Evolutionary conservation across 1,139 yeast species (phyloP).

Genomic region (Yamadazyma sp.): DNA sequence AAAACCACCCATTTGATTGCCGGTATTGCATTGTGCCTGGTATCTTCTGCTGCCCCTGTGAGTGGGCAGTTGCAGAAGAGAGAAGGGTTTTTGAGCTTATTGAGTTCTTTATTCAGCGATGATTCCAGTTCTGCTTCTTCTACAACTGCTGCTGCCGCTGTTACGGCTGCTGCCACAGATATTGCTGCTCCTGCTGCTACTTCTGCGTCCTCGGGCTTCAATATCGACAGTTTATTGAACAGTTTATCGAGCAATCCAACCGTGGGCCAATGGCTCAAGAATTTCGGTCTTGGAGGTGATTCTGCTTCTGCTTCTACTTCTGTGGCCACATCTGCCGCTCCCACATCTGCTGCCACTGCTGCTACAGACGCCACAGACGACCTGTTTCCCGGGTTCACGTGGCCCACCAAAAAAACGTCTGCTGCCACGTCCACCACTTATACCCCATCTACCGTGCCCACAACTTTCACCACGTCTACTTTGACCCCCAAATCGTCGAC

Average conservation of each 20-base stretch:
- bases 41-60: slow-evolving; percentile 13
- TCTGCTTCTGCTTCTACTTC: not conserved
- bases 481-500: slow-evolving; percentile 2
- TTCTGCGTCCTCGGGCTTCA: slow-evolving; percentile 8
- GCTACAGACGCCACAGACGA: slow-evolving; percentile 2
- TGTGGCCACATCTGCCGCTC: slow-evolving; percentile 6
- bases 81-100: slow-evolving; percentile 5
- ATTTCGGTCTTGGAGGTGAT: slow-evolving; percentile 10
- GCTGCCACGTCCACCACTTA: slow-evolving; percentile 10
- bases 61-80: not conserved
- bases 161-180: slow-evolving; percentile 8
- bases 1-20: slow-evolving; percentile 7
- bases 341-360: slow-evolving; percentile 4
- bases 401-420: slow-evolving; percentile 9
- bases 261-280: slow-evolving; percentile 10
- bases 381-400: slow-evolving; percentile 12
- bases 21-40: slow-evolving; percentile 4
- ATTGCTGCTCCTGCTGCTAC: slow-evolving; percentile 8
- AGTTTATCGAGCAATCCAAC: slow-evolving; percentile 11
- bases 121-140: slow-evolving; percentile 8
- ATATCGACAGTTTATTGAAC: slow-evolving; percentile 15
- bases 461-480: slow-evolving; percentile 11
- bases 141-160: slow-evolving; percentile 11
- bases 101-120: slow-evolving; percentile 6
- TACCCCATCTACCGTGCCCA: slow-evolving; percentile 5